Conservation (phyloP, 768 basidiomycete genomes). For the Inosperma sp. region DNA sequence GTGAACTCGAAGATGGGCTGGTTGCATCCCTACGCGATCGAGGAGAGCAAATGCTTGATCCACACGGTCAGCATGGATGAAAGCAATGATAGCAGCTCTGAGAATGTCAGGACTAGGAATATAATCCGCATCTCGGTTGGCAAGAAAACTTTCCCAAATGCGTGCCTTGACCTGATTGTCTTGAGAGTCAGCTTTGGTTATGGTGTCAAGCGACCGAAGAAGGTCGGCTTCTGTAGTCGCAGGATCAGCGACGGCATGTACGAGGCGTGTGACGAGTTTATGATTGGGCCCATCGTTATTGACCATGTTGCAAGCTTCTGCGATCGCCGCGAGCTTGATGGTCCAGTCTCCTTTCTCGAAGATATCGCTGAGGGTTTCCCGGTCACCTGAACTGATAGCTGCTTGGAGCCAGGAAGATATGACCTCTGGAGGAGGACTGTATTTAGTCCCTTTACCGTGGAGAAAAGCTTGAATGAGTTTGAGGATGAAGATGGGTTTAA, state of each 20-base stretch:
- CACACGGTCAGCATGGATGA: slow-evolving; percentile 4
- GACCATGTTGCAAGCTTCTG: not conserved
- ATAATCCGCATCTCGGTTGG: slow-evolving; percentile 10
- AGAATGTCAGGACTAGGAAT: not conserved
- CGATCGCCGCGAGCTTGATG: not conserved
- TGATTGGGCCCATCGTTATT: not conserved
- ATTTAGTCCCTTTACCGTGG: not conserved
- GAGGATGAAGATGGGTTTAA: not conserved
- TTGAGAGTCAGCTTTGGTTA: slow-evolving; percentile 1
- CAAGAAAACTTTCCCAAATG: slow-evolving; percentile 10
- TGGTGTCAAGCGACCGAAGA: slow-evolving; percentile 6
- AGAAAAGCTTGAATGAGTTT: not conserved
- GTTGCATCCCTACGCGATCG: not conserved
- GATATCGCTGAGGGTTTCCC: not conserved
- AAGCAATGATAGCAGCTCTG: not conserved
- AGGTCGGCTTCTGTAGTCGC: slow-evolving; percentile 22
- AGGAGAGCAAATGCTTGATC: slow-evolving; percentile 12
- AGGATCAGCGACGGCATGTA: not conserved
- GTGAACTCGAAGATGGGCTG: slow-evolving; percentile 27
- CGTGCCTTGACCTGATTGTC: slow-evolving; percentile 3
- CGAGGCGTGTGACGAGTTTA: not conserved
- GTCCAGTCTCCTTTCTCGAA: not conserved
- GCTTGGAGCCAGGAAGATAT: slow-evolving; percentile 1
- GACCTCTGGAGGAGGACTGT: not conserved
- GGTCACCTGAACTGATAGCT: not conserved